These are phyloP conservation scores for Blastomyces parvus DNA, from an alignment of 2,329 filamentous ascomycete genomes.

Conservation along the genomic window DNA sequence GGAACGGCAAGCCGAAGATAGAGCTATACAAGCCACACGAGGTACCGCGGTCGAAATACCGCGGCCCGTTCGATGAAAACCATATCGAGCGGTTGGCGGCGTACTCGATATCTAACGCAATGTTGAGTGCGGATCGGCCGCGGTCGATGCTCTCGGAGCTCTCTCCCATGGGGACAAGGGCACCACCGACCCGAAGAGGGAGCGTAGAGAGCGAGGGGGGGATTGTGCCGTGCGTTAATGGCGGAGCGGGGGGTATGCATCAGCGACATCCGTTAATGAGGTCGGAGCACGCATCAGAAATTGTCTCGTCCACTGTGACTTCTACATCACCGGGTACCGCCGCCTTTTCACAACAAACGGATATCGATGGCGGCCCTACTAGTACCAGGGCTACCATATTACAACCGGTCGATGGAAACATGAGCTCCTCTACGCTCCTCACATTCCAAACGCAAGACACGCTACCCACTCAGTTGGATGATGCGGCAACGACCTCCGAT, in stretches of 20 bases:
- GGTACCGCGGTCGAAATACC: conserved; percentile 41
- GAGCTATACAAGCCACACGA: conserved; percentile 42
- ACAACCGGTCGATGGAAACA: conserved; percentile 4
- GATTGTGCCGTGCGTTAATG: not conserved
- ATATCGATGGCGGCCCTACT: not conserved
- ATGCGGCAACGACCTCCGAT: not conserved
- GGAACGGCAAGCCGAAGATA: conserved; percentile 31
- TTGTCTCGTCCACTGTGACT: not conserved
- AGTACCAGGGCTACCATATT: not conserved
- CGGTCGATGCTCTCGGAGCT: conserved; percentile 30
- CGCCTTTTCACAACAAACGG: not conserved
- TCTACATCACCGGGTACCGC: not conserved
- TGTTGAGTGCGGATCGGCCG: conserved; percentile 26
- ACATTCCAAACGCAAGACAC: conserved; percentile 10
- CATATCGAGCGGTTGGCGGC: conserved; percentile 37
- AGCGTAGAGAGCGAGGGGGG: conserved; percentile 2
- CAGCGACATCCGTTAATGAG: not conserved
- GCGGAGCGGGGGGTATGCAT: not conserved
- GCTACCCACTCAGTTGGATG: not conserved
- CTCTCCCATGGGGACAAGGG: conserved; percentile 25
- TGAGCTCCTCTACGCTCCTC: conserved; percentile 13
- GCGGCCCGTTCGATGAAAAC: conserved; percentile 38
- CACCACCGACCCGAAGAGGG: conserved; percentile 10
- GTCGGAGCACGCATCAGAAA: not conserved
- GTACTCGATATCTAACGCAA: conserved; percentile 32